These are phyloP conservation scores for Dictyophora rubrovolvata DNA, from an alignment of 768 basidiomycete genomes.

Conservation along the genomic window DNA sequence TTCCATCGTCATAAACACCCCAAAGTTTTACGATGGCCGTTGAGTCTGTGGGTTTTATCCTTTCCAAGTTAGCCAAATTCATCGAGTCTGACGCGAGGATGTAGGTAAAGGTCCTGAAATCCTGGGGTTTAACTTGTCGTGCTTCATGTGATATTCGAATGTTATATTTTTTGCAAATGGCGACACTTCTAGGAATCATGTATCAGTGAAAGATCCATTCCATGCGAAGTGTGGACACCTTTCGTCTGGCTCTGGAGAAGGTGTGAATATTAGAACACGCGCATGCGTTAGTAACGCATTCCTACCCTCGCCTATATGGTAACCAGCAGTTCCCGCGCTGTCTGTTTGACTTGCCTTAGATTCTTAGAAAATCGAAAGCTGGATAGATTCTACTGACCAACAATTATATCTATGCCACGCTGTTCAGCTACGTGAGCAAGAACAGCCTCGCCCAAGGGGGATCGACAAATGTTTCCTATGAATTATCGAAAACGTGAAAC, in stretches of 20 bases:
- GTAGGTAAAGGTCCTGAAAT: conserved; percentile 70
- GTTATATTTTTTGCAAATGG: conserved; percentile 62
- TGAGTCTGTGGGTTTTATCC: conserved; percentile 32
- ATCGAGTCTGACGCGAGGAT: conserved; percentile 78
- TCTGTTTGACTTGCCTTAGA: conserved; percentile 27
- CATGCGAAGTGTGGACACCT: conserved; percentile 36
- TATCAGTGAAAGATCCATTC: not conserved
- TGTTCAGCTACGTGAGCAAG: conserved; percentile 56
- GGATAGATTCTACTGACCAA: conserved; percentile 26
- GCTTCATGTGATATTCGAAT: conserved; percentile 63
- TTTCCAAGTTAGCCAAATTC: conserved; percentile 56
- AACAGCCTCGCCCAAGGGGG: conserved; percentile 89
- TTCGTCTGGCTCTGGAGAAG: conserved; percentile 53
- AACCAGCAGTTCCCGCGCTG: conserved; percentile 77
- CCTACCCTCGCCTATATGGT: conserved; percentile 59
- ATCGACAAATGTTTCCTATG: conserved; percentile 73
- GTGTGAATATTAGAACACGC: not conserved
- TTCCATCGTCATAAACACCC: conserved; percentile 65
- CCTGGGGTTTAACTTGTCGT: conserved; percentile 52
- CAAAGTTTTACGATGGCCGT: conserved; percentile 67
- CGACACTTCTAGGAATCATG: conserved; percentile 18
- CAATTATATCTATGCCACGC: conserved; percentile 54
- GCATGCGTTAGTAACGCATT: not conserved
- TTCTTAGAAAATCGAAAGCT: not conserved
- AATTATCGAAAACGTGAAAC: not conserved